Base-by-base conservation (phyloP, 2,329 filamentous ascomycete genomes). In the Phialophora macrospora region DNA sequence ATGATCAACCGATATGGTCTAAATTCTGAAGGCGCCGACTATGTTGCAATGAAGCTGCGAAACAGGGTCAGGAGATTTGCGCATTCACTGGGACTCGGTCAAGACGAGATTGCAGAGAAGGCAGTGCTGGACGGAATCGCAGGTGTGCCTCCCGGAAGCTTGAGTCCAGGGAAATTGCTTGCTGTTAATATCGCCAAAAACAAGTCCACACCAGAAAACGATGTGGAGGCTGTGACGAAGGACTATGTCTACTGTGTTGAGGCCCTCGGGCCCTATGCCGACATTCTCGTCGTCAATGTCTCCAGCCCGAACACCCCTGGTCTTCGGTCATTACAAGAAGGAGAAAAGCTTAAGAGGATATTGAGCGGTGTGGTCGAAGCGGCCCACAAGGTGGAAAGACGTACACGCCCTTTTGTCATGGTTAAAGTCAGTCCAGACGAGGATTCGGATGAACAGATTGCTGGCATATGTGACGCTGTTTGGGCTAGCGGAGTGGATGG, bases 351-450 rank as follows among this genome's bases (percentile, higher is more conserved):
- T 63, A 94, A 92, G 1, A 82, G 86, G 49, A 89, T 99, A 55
- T 81, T 99, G 48, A 86, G 84, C 9, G 91, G 91, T 0, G 94
- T 98, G 0, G 94, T 98, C 1, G 83, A 87, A 17, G 91, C 94
- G 62, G 93, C 93, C 0, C 81, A 85, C 71, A 82, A 82, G 68
- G 85, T 90, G 12, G 83, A 90, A 30, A 84, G 93, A 71, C 90
- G 87, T 75, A 86, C 84, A 0, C 91, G 89, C 74, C 92, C 91
- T 0, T 87, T 83, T 64, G 92, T 99, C 64, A 97, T 99, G 92
- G 95, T 99, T 73, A 99, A 99, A 82, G 94, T 99, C 22, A 96
- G 92, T 65, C 95, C 95, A 0, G 95, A 99, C 73, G 95, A 98
- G 79, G 92, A 97, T 76, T 87, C 90, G 22, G 88, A 93, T 60